Evolutionary conservation across 768 basidiomycete genomes (phyloP).

Genomic region (Nidula microcarpa): DNA sequence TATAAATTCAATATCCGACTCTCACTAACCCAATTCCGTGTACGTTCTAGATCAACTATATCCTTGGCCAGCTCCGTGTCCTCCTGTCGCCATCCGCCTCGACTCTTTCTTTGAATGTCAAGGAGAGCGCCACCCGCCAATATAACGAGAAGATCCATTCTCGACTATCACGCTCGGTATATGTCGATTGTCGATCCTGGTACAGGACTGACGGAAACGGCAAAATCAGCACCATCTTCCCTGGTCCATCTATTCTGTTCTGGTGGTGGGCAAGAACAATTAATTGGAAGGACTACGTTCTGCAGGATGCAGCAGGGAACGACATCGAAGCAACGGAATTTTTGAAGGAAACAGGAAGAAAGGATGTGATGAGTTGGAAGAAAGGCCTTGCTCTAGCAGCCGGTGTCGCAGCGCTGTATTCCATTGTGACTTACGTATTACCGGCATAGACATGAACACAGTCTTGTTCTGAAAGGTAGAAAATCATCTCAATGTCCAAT

Average conservation of each 20-base stretch:
- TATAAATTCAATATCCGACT: not conserved
- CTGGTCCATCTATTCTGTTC: not conserved
- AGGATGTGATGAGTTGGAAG: too few relatives aligned
- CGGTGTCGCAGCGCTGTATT: too few relatives aligned
- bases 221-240: not conserved
- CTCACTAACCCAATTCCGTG: not conserved
- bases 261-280: too few relatives aligned
- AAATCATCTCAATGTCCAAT: too few relatives aligned
- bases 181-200: not conserved
- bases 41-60: not conserved
- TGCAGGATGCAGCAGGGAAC: too few relatives aligned
- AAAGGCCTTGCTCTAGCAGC: too few relatives aligned
- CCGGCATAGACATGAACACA: too few relatives aligned
- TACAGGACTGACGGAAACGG: not conserved
- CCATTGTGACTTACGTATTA: too few relatives aligned
- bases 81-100: not conserved
- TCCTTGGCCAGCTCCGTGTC: not conserved
- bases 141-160: not conserved
- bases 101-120: not conserved
- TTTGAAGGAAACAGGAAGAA: too few relatives aligned
- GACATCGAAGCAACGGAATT: too few relatives aligned
- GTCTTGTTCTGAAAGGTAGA: too few relatives aligned
- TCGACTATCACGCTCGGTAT: not conserved
- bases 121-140: not conserved
- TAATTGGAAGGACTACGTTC: too few relatives aligned